phyloP scores from a whole-genome alignment of 1,284 basidiomycete genomes.

The Puccinia coronata region DNA sequence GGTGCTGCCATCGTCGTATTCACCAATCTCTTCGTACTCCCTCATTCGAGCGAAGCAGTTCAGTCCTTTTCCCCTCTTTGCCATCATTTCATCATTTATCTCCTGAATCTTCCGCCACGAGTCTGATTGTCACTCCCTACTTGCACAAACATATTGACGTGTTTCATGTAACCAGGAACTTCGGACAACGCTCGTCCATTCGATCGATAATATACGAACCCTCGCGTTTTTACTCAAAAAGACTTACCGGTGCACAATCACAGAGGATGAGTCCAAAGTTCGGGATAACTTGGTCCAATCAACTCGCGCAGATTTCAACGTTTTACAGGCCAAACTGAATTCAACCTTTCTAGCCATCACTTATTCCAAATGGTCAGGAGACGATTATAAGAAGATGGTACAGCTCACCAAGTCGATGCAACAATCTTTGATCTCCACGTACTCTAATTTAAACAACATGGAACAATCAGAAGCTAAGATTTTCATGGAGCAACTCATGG shows the following conservation, averaged over 20 bases:
- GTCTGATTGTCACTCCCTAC: conserved; percentile 56
- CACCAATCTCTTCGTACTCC: conserved; percentile 59
- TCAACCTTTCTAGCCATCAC: conserved; percentile 58
- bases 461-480: conserved; percentile 55
- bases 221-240: conserved; percentile 57
- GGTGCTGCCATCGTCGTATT: conserved; percentile 57
- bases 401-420: conserved; percentile 56
- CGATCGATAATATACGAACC: conserved; percentile 58
- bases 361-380: conserved; percentile 57
- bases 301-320: conserved; percentile 58
- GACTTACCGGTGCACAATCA: conserved; percentile 58
- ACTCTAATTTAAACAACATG: conserved; percentile 55
- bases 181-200: conserved; percentile 57
- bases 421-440: conserved; percentile 57
- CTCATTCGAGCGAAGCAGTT: conserved; percentile 56
- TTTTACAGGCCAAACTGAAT: conserved; percentile 56
- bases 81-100: neutral
- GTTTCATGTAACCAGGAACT: conserved; percentile 54
- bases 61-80: neutral
- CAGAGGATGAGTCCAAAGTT: conserved; percentile 57
- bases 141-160: conserved; percentile 54
- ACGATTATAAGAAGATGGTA: conserved; percentile 57
- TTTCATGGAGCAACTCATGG: conserved; percentile 56
- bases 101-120: conserved; percentile 52
- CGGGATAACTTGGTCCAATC: conserved; percentile 57